Evolutionary conservation across 108 stramenopile genomes (phyloP).

Genomic region (Fragilaria crotonensis): DNA sequence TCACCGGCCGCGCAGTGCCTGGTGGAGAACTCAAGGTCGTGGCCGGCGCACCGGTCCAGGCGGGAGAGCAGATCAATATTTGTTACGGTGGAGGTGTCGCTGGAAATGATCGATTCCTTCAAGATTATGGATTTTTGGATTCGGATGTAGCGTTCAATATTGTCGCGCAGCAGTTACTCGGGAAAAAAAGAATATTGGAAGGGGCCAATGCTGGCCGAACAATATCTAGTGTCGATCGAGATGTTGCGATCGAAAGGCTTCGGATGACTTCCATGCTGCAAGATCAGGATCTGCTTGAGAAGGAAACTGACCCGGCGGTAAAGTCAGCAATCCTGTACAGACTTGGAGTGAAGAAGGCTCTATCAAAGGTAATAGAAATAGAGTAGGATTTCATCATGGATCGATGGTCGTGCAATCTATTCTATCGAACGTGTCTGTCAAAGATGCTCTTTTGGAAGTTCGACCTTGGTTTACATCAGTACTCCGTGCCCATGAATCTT

Average conservation of each 20-base stretch:
- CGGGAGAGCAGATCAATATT: slow-evolving; percentile 68
- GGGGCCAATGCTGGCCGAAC: too few relatives aligned
- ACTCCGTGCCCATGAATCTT: too few relatives aligned
- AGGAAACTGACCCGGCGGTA: slow-evolving; percentile 16
- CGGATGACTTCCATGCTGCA: slow-evolving; percentile 40
- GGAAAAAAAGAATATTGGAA: slow-evolving; percentile 33
- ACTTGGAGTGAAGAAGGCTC: slow-evolving; percentile 56
- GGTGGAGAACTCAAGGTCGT: slow-evolving; percentile 65
- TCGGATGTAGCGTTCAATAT: slow-evolving; percentile 21
- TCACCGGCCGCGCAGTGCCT: slow-evolving; percentile 58
- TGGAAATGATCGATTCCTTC: slow-evolving; percentile 70
- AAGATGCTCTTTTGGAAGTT: too few relatives aligned
- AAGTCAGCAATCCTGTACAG: slow-evolving; percentile 42
- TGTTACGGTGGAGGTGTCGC: slow-evolving; percentile 61
- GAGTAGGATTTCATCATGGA: too few relatives aligned
- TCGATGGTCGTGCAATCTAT: too few relatives aligned
- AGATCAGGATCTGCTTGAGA: slow-evolving; percentile 27
- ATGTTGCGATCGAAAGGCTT: slow-evolving; percentile 40
- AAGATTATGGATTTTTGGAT: slow-evolving; percentile 66
- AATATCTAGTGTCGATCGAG: slow-evolving; percentile 42
- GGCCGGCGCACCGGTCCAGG: slow-evolving; percentile 55
- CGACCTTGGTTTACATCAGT: too few relatives aligned
- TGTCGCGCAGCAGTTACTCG: slow-evolving; percentile 39
- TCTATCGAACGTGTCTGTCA: too few relatives aligned
- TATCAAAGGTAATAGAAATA: too few relatives aligned